Evolutionary conservation across 225 moss, liverwort and hornwort species (phyloP).

Genomic region (Polytrichum formosum): DNA sequence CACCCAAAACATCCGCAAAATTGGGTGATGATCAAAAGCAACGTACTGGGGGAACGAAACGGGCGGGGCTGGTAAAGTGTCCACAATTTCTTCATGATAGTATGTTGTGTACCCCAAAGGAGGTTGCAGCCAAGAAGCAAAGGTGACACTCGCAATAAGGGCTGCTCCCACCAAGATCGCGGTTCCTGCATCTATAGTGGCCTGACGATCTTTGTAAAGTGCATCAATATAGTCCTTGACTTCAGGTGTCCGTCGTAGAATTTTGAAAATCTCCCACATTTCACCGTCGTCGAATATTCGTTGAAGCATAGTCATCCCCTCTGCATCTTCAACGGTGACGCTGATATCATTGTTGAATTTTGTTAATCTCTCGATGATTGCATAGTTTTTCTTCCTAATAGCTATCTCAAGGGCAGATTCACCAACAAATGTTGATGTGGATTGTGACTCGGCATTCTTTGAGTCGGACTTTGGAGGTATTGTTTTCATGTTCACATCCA

Average conservation of each 20-base stretch:
- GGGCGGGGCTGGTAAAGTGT: constrained; percentile 9
- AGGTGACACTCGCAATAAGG: constrained; percentile 41
- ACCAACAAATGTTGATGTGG: no score
- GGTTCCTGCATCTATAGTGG: constrained; percentile 31
- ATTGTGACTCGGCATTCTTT: no score
- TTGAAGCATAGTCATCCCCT: constrained; percentile 1
- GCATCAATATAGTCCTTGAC: constrained; percentile 2
- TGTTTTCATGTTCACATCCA: background rate
- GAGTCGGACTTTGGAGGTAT: background rate
- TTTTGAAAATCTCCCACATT: background rate
- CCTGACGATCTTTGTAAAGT: constrained; percentile 13
- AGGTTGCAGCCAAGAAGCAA: constrained; percentile 39
- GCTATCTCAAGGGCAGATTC: constrained; percentile 5
- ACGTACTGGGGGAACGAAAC: constrained; percentile 4
- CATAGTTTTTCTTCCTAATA: background rate
- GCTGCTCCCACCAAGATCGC: constrained; percentile 33
- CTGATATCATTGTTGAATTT: background rate
- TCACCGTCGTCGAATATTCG: background rate
- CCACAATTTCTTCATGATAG: background rate
- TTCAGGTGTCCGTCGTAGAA: background rate
- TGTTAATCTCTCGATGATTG: background rate
- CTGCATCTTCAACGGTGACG: background rate
- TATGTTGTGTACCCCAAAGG: constrained; percentile 20
- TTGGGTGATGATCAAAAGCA: constrained; percentile 8
- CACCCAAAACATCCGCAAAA: constrained; percentile 15